Percentiles rank a stretch among this genome's conserved stretches.
Conservation (phyloP, 139 green algal species). For the Haematococcus lacustris region DNA sequence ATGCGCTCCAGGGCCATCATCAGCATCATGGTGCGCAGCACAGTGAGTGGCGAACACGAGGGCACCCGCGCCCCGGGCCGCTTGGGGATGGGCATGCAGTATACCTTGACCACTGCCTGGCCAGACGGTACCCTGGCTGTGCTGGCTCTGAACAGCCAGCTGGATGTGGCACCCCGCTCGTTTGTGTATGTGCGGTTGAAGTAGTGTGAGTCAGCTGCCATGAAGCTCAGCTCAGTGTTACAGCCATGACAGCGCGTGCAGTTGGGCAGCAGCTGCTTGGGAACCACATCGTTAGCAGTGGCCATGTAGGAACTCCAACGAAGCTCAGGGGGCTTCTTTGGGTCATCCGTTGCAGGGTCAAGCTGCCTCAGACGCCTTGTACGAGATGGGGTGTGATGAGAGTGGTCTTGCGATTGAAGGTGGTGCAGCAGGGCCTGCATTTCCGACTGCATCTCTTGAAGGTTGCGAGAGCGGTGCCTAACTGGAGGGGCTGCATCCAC, state of each 20-base stretch:
- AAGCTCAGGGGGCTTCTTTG: constrained; percentile 1
- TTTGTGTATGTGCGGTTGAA: constrained; percentile 16
- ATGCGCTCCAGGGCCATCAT: constrained; percentile 28
- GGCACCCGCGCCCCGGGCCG: constrained; percentile 2
- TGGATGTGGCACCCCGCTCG: constrained; percentile 19
- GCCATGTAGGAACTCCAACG: not conserved
- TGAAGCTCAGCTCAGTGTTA: constrained; percentile 16
- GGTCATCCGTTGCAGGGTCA: not conserved
- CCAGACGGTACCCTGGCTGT: constrained; percentile 8
- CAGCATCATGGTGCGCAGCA: constrained; percentile 24
- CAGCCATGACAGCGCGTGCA: constrained; percentile 29
- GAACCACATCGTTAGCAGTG: not conserved
- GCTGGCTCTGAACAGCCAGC: constrained; percentile 17
- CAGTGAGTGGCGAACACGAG: not conserved
- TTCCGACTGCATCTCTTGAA: not conserved
- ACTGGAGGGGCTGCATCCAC: not conserved
- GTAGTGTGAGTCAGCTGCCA: not conserved
- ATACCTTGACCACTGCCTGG: constrained; percentile 29
- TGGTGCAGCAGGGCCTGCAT: not conserved
- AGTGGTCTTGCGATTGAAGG: not conserved
- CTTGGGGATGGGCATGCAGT: constrained; percentile 31
- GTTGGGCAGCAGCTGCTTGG: constrained; percentile 9
- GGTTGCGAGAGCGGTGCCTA: not conserved
- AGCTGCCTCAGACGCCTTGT: not conserved
- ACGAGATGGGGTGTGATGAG: not conserved